phyloP scores from a whole-genome alignment of 768 basidiomycete genomes.

The Mycena haematopus region DNA sequence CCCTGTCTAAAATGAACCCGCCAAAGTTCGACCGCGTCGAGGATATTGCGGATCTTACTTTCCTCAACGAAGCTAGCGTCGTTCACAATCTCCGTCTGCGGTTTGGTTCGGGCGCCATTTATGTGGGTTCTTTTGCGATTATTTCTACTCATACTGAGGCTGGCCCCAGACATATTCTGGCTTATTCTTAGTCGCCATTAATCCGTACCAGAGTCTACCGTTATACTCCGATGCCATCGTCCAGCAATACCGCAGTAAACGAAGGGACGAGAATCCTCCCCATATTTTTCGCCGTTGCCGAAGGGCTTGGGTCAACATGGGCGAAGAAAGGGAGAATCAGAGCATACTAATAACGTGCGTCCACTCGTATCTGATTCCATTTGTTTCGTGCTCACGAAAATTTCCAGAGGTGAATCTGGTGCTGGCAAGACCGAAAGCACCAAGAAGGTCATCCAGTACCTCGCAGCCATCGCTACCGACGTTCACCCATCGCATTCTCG shows the following conservation, averaged over 20 bases:
- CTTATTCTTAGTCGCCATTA: slow-evolving; percentile 97
- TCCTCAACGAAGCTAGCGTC: slow-evolving; percentile 97
- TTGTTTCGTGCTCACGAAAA: slow-evolving; percentile 23
- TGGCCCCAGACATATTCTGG: slow-evolving; percentile 84
- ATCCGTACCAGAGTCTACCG: slow-evolving; percentile 92
- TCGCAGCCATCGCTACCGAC: slow-evolving; percentile 95
- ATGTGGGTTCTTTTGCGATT: slow-evolving; percentile 61
- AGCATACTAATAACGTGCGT: slow-evolving; percentile 97
- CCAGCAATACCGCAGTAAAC: slow-evolving; percentile 88
- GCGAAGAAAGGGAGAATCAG: slow-evolving; percentile 95
- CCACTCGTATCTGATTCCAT: not conserved
- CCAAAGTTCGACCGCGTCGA: slow-evolving; percentile 98
- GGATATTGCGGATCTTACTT: slow-evolving; percentile 97
- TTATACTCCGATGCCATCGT: slow-evolving; percentile 90
- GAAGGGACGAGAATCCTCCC: slow-evolving; percentile 91
- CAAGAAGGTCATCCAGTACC: slow-evolving; percentile 99
- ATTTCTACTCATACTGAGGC: slow-evolving; percentile 11
- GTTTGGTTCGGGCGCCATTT: slow-evolving; percentile 91
- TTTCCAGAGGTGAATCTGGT: slow-evolving; percentile 92
- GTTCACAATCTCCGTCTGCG: slow-evolving; percentile 95
- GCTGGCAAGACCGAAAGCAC: slow-evolving; percentile 99
- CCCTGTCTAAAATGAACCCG: slow-evolving; percentile 95
- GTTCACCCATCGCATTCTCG: slow-evolving; percentile 73
- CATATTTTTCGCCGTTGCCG: slow-evolving; percentile 98
- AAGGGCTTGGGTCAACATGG: slow-evolving; percentile 99